Percentiles rank a stretch among this genome's conserved stretches.
phyloP scores from a whole-genome alignment of 192 early-diverging fungal genomes.

The Coemansia sp. region DNA sequence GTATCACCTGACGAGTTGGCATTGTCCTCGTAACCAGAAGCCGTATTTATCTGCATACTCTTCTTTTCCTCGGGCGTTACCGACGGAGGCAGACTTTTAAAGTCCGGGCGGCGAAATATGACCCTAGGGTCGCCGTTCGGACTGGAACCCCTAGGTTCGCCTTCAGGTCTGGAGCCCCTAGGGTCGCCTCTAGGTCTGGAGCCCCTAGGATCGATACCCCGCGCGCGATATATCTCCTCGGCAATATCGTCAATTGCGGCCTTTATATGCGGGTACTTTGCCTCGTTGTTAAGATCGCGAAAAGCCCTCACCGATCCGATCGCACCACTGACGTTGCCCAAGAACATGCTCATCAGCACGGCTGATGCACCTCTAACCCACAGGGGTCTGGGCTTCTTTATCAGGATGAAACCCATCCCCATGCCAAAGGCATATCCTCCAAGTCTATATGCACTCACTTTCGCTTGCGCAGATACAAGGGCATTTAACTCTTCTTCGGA shows the following conservation, averaged over 20 bases:
- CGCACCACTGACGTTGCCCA: constrained; percentile 1
- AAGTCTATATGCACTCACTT: background rate
- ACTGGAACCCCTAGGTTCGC: background rate
- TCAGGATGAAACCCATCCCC: constrained; percentile 24
- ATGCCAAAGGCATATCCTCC: constrained; percentile 20
- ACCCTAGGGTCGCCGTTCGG: constrained; percentile 13
- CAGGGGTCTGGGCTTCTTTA: constrained; percentile 17
- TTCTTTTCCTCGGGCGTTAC: constrained; percentile 7
- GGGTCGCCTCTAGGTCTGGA: too few species aligned
- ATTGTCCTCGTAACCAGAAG: background rate
- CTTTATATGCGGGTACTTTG: constrained; percentile 41
- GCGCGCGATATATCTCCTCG: constrained; percentile 28
- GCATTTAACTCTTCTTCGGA: constrained; percentile 24
- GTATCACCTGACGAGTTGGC: constrained; percentile 1
- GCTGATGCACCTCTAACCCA: constrained; percentile 16
- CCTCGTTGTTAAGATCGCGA: constrained; percentile 21
- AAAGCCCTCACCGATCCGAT: constrained; percentile 13
- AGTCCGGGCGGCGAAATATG: constrained; percentile 9
- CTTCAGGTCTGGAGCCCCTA: background rate
- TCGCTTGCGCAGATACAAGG: constrained; percentile 7
- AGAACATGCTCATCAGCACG: constrained; percentile 18
- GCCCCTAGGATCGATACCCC: constrained; percentile 27
- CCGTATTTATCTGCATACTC: background rate
- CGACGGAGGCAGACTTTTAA: constrained; percentile 27
- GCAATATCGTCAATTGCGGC: constrained; percentile 34